A percentile compares a stretch with the other conserved stretches of the same genome.
phyloP scores from a whole-genome alignment of 257 asterid species.

The Echium plantagineum region DNA sequence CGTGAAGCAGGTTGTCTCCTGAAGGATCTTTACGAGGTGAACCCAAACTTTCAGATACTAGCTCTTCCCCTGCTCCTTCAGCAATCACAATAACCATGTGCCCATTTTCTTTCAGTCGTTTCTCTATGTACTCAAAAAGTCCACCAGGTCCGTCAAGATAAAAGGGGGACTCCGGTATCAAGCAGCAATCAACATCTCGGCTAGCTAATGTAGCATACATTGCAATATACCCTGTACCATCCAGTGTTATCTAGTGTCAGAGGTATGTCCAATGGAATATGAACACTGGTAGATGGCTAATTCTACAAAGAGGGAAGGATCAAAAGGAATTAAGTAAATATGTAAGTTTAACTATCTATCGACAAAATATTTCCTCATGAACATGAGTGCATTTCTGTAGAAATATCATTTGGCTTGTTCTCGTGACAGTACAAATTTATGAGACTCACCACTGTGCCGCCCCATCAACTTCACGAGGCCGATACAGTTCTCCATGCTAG shows the following conservation, averaged over 20 bases:
- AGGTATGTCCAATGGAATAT: not conserved
- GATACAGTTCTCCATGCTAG: slow-evolving; percentile 82
- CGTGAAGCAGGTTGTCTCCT: slow-evolving; percentile 71
- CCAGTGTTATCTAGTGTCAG: not conserved
- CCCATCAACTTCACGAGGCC: slow-evolving; percentile 95
- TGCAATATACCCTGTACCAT: slow-evolving; percentile 67
- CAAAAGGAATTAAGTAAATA: no score
- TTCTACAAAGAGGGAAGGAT: not conserved
- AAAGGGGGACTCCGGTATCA: slow-evolving; percentile 92
- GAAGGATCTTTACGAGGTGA: slow-evolving; percentile 53
- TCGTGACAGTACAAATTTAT: not conserved
- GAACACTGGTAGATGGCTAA: not conserved
- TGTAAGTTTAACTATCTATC: no score
- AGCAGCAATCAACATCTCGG: slow-evolving; percentile 91
- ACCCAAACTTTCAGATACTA: slow-evolving; percentile 46
- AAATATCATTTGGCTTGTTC: not conserved
- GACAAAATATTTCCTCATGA: not conserved
- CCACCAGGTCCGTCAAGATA: slow-evolving; percentile 79
- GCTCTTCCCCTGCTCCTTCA: slow-evolving; percentile 94
- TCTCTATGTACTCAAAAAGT: slow-evolving; percentile 66
- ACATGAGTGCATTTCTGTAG: not conserved
- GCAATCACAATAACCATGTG: slow-evolving; percentile 95
- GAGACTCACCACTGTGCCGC: slow-evolving; percentile 55
- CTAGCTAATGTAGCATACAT: slow-evolving; percentile 95
- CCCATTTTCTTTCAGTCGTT: slow-evolving; percentile 58